Percentiles rank a stretch among this genome's conserved stretches.
Evolutionary conservation across 192 early-diverging fungal species (phyloP).

Genomic region (Coemansia sp.): DNA sequence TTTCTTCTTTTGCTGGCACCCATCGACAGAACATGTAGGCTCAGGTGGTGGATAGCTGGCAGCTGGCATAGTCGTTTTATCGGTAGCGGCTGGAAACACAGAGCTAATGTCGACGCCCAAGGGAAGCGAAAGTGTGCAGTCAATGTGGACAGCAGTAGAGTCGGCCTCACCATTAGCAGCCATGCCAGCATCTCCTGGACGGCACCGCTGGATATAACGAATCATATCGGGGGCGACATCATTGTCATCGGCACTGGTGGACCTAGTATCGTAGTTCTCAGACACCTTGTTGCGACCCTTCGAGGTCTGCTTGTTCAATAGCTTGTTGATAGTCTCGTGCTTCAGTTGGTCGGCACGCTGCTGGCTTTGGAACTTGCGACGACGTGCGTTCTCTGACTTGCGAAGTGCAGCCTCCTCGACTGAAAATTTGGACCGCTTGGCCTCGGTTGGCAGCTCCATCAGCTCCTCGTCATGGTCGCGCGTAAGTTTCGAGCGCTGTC

Average conservation of each 20-base stretch:
- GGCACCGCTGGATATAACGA: slow-evolving; percentile 36
- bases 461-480: slow-evolving; percentile 63
- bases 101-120: slow-evolving; percentile 19
- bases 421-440: slow-evolving; percentile 67
- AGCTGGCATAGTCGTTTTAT: slow-evolving; percentile 18
- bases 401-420: slow-evolving; percentile 73
- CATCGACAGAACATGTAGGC: slow-evolving; percentile 55
- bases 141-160: slow-evolving; percentile 16
- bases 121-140: slow-evolving; percentile 25
- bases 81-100: slow-evolving; percentile 26
- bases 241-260: slow-evolving; percentile 41
- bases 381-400: slow-evolving; percentile 74
- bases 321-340: slow-evolving; percentile 78
- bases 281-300: slow-evolving; percentile 69
- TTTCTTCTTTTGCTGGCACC: slow-evolving; percentile 60
- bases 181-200: background rate
- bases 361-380: slow-evolving; percentile 78
- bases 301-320: slow-evolving; percentile 80
- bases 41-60: slow-evolving; percentile 53
- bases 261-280: slow-evolving; percentile 60
- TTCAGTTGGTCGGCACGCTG: slow-evolving; percentile 76
- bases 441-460: slow-evolving; percentile 70
- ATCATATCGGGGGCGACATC: slow-evolving; percentile 13
- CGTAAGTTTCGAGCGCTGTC: slow-evolving; percentile 72
- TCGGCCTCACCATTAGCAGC: background rate